Base-by-base conservation (phyloP, 2,329 filamentous ascomycete species). In the Penicillium hesseltinei region DNA sequence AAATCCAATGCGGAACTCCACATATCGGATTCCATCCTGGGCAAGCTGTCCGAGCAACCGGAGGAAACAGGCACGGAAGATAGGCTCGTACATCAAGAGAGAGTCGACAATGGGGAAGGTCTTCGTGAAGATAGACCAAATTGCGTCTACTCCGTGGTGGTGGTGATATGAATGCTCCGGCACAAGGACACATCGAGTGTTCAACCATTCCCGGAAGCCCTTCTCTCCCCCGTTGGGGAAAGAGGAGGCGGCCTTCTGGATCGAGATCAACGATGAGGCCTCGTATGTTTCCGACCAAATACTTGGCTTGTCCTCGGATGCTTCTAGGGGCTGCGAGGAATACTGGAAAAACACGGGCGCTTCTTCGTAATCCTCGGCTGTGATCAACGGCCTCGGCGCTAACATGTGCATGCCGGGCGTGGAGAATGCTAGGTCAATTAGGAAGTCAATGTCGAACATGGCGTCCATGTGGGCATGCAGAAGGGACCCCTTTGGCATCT, bases 31-130 rank as follows among this genome's bases (percentile, higher is more conserved):
- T 5, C 92, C 91, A 71, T 99, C 93, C 4, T 84, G 84, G n/a
- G 87, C 80, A 23, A 97, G 80, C 47, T 88, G 82, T 48, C 78
- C 78, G 73, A 96, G 84, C 66, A 97, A 81, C 23, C 84, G 82
- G 29, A 83, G 85, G 59, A 97, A 77, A 68, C 91, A 95, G 19
- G 80, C 79, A 25, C 91, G 85, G 76, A 90, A 93, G 61, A 97
- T 90, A 15, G 92, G 92, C 75, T 97, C 93, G 75, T 97, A 96
- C 75, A 89, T 90, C 48, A 96, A 81, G 51, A 96, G 83, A 17
- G 86, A 88, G 40, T 84, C 84, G 44, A 93, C 81, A 4, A 93
- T 84, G 3, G 82, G 76, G 74, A 97, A 96, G 60, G 88, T 89
- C 44, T 83, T 84, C 49, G 77, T 78, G 75, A 97, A 96, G 69